Conservation (phyloP, 1,139 yeast genomes). For the Suhomyces yuchorum region DNA sequence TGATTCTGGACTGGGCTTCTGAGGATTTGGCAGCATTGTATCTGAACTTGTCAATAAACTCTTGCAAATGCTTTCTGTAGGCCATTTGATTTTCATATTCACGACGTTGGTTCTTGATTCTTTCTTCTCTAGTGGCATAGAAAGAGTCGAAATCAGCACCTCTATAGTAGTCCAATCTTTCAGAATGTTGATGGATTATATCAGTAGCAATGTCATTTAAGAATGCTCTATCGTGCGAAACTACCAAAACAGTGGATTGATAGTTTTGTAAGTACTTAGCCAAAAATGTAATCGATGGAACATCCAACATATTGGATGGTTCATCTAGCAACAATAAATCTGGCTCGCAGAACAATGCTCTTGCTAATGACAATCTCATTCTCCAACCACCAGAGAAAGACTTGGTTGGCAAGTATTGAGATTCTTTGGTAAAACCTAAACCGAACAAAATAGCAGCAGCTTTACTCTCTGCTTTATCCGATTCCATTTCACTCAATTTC, state of each 20-base stretch:
- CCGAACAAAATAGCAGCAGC: conserved; percentile 96
- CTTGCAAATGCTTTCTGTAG: conserved; percentile 87
- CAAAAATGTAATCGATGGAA: conserved; percentile 92
- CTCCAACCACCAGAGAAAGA: conserved; percentile 99
- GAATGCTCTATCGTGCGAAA: conserved; percentile 96
- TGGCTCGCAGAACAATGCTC: conserved; percentile 97
- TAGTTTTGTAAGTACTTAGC: conserved; percentile 87
- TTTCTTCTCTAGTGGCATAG: conserved; percentile 91
- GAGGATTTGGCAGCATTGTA: conserved; percentile 97
- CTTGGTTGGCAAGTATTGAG: conserved; percentile 81
- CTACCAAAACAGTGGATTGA: conserved; percentile 90
- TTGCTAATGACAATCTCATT: conserved; percentile 97
- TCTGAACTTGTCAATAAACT: conserved; percentile 91
- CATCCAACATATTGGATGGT: conserved; percentile 99
- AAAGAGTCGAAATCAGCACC: conserved; percentile 93
- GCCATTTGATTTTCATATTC: conserved; percentile 98
- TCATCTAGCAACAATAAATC: conserved; percentile 91
- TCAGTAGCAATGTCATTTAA: conserved; percentile 97
- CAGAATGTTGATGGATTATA: conserved; percentile 95
- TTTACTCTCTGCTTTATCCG: conserved; percentile 95
- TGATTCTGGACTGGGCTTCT: conserved; percentile 97
- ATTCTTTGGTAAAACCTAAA: conserved; percentile 86
- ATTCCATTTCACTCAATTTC: conserved; percentile 87
- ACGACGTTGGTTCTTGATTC: conserved; percentile 88
- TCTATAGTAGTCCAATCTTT: conserved; percentile 92